These are phyloP conservation scores for Acrasis kona DNA, from an alignment of 78 protist genomes.

Conservation along the genomic window DNA sequence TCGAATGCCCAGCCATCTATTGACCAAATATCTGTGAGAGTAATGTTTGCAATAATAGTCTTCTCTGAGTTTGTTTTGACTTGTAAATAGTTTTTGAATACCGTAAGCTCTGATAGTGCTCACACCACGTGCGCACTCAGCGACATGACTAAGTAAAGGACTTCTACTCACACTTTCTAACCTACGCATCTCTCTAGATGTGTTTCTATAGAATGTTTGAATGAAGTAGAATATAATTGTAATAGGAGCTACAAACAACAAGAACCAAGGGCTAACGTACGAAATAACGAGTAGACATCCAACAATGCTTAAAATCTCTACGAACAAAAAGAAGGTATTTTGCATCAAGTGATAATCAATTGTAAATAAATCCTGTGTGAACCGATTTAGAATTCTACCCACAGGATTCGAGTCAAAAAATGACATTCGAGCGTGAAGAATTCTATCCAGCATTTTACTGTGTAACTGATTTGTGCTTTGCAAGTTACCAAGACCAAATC, in stretches of 20 bases:
- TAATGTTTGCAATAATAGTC: neutral
- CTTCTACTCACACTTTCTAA: constrained; percentile 54
- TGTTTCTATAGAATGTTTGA: constrained; percentile 24
- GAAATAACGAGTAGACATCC: neutral
- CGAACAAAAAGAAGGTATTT: constrained; percentile 2
- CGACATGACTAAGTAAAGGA: constrained; percentile 61
- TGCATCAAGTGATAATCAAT: neutral
- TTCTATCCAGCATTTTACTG: neutral
- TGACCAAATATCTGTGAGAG: constrained; percentile 7
- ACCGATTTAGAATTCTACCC: constrained; percentile 51
- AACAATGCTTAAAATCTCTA: neutral
- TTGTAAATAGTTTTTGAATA: neutral
- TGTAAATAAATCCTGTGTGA: constrained; percentile 21
- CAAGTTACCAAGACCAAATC: too few relatives aligned
- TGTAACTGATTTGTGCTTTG: neutral
- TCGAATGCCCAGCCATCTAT: constrained; percentile 64
- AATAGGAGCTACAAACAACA: neutral
- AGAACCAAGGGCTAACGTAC: neutral
- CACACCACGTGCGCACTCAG: constrained; percentile 53
- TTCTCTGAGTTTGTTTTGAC: neutral
- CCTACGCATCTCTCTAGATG: constrained; percentile 64
- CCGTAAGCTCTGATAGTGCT: constrained; percentile 31
- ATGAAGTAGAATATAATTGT: constrained; percentile 21
- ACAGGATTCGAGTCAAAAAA: constrained; percentile 50
- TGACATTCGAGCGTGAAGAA: constrained; percentile 14